Percentiles rank a stretch among this genome's conserved stretches.
Conservation (phyloP, 2,329 filamentous ascomycete species). For the Ophiocordyceps australis region DNA sequence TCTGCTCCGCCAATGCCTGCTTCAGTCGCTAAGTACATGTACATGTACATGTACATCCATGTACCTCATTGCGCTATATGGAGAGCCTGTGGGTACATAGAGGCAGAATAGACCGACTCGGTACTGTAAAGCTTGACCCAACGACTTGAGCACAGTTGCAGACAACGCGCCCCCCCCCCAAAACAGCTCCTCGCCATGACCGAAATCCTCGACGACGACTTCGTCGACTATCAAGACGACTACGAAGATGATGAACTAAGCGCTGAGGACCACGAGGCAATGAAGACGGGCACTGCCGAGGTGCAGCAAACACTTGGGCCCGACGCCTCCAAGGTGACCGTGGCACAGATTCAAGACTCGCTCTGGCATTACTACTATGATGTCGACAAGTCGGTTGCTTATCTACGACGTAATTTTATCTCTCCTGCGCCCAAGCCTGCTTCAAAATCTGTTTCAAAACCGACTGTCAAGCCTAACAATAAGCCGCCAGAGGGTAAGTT, state of each 20-base stretch:
- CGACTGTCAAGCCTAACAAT: too few relatives aligned
- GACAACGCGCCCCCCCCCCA: too few relatives aligned
- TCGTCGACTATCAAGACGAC: slow-evolving; percentile 29
- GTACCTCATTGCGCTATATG: too few relatives aligned
- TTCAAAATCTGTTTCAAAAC: too few relatives aligned
- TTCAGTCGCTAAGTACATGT: too few relatives aligned
- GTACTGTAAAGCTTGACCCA: too few relatives aligned
- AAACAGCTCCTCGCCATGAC: too few relatives aligned
- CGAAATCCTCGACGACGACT: slow-evolving; percentile 25
- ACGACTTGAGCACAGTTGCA: too few relatives aligned
- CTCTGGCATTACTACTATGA: slow-evolving; percentile 97
- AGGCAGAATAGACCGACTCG: too few relatives aligned
- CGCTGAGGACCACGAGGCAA: slow-evolving; percentile 25
- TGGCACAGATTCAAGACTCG: slow-evolving; percentile 63
- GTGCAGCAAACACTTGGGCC: slow-evolving; percentile 48
- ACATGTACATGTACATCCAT: too few relatives aligned
- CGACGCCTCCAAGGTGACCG: slow-evolving; percentile 35
- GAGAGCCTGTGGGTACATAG: too few relatives aligned
- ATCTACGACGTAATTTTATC: slow-evolving; percentile 50
- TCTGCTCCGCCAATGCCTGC: too few relatives aligned
- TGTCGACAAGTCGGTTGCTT: slow-evolving; percentile 66
- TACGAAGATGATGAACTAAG: slow-evolving; percentile 26
- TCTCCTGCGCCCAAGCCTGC: slow-evolving; percentile 16
- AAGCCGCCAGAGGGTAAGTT: slow-evolving; percentile 24
- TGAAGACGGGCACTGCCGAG: slow-evolving; percentile 47